Conservation (phyloP, 2,329 filamentous ascomycete species). For the Fusarium multiceps region DNA sequence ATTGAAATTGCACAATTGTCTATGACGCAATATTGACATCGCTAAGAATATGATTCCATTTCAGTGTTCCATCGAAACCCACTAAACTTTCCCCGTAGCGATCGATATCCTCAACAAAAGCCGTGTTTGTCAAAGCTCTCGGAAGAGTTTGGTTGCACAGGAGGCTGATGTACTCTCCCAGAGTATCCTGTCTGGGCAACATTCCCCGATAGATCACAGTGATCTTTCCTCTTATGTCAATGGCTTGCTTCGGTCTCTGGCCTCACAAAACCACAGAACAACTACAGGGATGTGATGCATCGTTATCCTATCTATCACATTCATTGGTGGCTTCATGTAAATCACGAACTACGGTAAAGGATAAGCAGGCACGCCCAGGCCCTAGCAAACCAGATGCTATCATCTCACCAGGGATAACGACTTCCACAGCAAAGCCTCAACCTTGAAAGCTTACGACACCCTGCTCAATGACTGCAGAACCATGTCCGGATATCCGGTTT, state of each 20-base stretch:
- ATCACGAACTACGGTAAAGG: too few relatives aligned
- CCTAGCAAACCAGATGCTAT: conserved; percentile 7
- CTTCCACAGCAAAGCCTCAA: neutral
- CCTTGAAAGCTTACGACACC: conserved; percentile 7
- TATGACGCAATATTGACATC: conserved; percentile 11
- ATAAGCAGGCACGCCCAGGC: conserved; percentile 10
- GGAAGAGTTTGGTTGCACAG: conserved; percentile 21
- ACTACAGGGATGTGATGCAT: conserved; percentile 6
- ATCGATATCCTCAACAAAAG: neutral
- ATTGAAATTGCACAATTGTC: neutral
- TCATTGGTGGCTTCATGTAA: neutral
- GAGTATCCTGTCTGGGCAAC: neutral
- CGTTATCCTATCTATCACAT: conserved; percentile 10
- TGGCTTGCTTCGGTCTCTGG: neutral
- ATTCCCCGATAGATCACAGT: neutral
- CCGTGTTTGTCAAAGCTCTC: conserved; percentile 1
- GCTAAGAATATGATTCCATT: neutral
- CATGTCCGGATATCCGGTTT: conserved; percentile 12
- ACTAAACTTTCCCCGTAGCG: conserved; percentile 2
- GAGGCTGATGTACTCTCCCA: neutral
- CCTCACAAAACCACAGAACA: neutral
- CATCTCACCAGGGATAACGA: neutral
- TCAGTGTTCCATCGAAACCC: conserved; percentile 13
- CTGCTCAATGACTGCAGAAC: conserved; percentile 6
- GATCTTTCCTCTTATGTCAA: neutral